Percentiles rank a stretch among this genome's conserved stretches.
phyloP scores from a whole-genome alignment of 2,329 filamentous ascomycete genomes.

The Trichoderma pleuroti region DNA sequence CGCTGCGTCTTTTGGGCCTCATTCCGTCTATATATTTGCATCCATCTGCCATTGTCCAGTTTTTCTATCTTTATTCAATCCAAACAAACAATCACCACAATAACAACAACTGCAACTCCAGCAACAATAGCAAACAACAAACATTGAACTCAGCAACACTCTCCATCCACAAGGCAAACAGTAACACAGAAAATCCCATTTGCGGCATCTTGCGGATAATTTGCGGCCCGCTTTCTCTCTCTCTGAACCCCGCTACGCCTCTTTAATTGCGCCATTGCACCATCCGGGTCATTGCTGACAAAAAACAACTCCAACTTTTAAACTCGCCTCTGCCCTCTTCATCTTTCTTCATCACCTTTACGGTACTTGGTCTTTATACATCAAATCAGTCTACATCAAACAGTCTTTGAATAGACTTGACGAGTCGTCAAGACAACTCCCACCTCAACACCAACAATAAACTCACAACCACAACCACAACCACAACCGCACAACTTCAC shows the following conservation, averaged over 20 bases:
- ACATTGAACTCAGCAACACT: background rate
- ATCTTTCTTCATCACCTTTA: background rate
- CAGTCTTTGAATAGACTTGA: background rate
- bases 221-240: slow-evolving; percentile 9
- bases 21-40: background rate
- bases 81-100: background rate
- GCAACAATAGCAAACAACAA: background rate
- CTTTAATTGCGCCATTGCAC: background rate
- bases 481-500: background rate
- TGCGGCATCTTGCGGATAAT: slow-evolving; percentile 10
- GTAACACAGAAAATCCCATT: background rate
- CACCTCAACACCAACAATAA: background rate
- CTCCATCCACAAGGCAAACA: background rate
- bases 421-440: background rate
- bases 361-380: background rate
- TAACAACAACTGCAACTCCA: background rate
- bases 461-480: background rate
- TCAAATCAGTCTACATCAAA: background rate
- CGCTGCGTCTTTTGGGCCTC: background rate
- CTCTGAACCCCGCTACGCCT: background rate
- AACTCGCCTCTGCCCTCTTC: background rate
- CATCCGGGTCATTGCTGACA: background rate
- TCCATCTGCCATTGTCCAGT: background rate
- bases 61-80: background rate
- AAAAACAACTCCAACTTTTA: background rate